Evolutionary conservation across 768 basidiomycete species (phyloP).

Genomic region (Rhodotorula taiwanensis): DNA sequence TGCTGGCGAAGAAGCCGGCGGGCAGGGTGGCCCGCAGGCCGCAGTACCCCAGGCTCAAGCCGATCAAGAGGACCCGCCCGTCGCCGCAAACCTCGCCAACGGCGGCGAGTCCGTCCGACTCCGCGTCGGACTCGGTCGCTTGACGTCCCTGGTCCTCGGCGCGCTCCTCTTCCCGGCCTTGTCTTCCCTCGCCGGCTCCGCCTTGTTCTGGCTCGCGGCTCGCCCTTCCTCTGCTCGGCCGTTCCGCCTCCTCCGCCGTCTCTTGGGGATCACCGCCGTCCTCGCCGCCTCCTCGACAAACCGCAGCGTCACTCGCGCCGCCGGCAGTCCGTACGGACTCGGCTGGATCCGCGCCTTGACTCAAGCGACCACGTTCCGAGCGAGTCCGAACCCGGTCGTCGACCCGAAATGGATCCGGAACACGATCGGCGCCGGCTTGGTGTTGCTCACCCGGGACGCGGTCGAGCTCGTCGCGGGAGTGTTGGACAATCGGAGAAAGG

Average conservation of each 20-base stretch:
- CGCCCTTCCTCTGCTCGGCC: neutral
- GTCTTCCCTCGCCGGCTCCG: constrained; percentile 26
- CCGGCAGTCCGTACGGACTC: too few species aligned
- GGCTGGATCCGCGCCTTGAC: neutral
- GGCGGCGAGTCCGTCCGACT: neutral
- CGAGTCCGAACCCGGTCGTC: neutral
- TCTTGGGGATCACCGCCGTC: constrained; percentile 25
- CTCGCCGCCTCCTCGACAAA: neutral
- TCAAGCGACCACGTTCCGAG: neutral
- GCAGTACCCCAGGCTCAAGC: neutral
- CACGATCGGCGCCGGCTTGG: constrained; percentile 37
- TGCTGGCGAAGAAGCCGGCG: too few species aligned
- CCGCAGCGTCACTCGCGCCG: neutral
- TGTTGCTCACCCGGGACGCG: constrained; percentile 30
- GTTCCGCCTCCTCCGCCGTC: constrained; percentile 3
- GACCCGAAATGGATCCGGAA: constrained; percentile 42
- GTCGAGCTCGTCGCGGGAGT: constrained; percentile 7
- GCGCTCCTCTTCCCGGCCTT: constrained; percentile 36
- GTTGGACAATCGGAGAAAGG: constrained; percentile 18
- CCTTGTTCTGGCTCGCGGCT: constrained; percentile 32
- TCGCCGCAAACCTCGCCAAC: neutral
- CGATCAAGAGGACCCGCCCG: neutral
- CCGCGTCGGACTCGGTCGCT: constrained; percentile 22
- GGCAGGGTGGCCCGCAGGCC: neutral
- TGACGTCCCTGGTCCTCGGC: constrained; percentile 36